Percentiles rank a stretch among this genome's conserved stretches.
These are phyloP conservation scores for Globisporangium carolinianum DNA, from an alignment of 352 stramenopile species.

Conservation along the genomic window DNA sequence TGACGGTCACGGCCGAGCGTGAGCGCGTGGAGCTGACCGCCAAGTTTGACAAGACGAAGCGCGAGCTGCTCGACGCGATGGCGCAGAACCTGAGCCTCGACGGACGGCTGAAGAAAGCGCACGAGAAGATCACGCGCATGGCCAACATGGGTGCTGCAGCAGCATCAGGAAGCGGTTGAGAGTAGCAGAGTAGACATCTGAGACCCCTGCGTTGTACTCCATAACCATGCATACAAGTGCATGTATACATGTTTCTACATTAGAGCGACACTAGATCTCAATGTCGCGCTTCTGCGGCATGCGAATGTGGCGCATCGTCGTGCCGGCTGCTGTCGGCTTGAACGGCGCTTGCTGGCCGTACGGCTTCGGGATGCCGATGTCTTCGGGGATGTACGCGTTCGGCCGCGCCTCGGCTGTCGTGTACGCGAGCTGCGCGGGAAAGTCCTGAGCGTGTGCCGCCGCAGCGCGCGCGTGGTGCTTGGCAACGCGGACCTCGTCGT, in stretches of 20 bases:
- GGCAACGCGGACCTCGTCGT: slow-evolving; percentile 32
- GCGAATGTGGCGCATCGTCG: slow-evolving; percentile 91
- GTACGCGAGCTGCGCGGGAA: slow-evolving; percentile 66
- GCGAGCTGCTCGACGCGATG: slow-evolving; percentile 66
- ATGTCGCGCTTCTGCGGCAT: slow-evolving; percentile 84
- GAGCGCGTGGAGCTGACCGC: slow-evolving; percentile 38
- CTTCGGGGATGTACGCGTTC: slow-evolving; percentile 93
- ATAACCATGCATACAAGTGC: background rate
- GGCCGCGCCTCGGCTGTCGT: slow-evolving; percentile 89
- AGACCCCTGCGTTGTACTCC: no score
- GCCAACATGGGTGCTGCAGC: slow-evolving; percentile 7
- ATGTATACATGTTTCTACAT: background rate
- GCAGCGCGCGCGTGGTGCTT: slow-evolving; percentile 39
- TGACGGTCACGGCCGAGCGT: slow-evolving; percentile 34
- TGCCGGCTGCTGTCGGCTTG: slow-evolving; percentile 83
- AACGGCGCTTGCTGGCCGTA: slow-evolving; percentile 90
- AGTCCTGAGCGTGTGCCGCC: slow-evolving; percentile 45
- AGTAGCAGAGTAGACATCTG: background rate
- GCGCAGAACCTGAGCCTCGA: slow-evolving; percentile 59
- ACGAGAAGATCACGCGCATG: slow-evolving; percentile 62
- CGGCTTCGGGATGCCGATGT: slow-evolving; percentile 90
- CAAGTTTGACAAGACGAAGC: slow-evolving; percentile 70
- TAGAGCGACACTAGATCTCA: slow-evolving; percentile 68
- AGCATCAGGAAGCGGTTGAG: background rate
- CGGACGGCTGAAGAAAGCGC: slow-evolving; percentile 47